These are phyloP conservation scores for Suillus brevipes DNA, from an alignment of 768 basidiomycete genomes.

Conservation along the genomic window DNA sequence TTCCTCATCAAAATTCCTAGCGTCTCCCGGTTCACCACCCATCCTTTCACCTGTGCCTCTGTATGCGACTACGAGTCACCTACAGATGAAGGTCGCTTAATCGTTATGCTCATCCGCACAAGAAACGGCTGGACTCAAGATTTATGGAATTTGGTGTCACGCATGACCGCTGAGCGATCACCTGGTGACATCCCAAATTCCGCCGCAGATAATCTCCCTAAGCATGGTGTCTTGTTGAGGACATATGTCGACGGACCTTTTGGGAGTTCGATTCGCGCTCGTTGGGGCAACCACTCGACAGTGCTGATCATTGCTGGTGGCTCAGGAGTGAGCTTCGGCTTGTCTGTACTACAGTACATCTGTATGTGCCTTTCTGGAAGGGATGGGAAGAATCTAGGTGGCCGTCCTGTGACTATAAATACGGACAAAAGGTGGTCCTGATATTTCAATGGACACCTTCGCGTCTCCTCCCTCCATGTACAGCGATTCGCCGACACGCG, in stretches of 20 bases:
- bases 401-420: constrained; percentile 33
- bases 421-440: constrained; percentile 18
- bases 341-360: constrained; percentile 64
- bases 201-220: constrained; percentile 30
- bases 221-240: constrained; percentile 51
- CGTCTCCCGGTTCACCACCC: constrained; percentile 58
- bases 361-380: constrained; percentile 58
- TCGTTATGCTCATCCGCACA: constrained; percentile 69
- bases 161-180: constrained; percentile 36
- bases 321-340: constrained; percentile 72
- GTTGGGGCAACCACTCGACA: constrained; percentile 60
- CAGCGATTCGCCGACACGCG: constrained; percentile 10
- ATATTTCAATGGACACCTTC: constrained; percentile 17
- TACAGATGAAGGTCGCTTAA: constrained; percentile 49
- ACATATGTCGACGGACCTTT: constrained; percentile 69
- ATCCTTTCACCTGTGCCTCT: constrained; percentile 74
- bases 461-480: constrained; percentile 13
- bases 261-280: constrained; percentile 59
- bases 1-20: constrained; percentile 68
- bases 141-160: constrained; percentile 57
- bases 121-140: constrained; percentile 68
- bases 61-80: constrained; percentile 50
- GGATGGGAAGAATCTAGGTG: constrained; percentile 50
- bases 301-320: constrained; percentile 70
- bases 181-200: constrained; percentile 24